Conservation (phyloP, 495 filamentous ascomycete species). For the Chaetomidium leptoderma region DNA sequence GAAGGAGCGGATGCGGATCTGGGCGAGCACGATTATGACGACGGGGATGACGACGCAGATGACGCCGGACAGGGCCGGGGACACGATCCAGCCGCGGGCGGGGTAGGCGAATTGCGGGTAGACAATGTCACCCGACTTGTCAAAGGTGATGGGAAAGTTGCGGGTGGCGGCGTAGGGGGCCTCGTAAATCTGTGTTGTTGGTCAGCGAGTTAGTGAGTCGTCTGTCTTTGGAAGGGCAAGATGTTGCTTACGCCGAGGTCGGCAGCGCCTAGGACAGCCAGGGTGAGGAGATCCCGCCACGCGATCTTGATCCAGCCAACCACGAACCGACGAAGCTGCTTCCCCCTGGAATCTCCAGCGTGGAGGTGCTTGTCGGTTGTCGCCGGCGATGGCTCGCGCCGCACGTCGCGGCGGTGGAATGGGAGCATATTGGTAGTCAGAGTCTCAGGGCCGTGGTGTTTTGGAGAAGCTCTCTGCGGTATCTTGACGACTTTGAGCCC, state of each 20-base stretch:
- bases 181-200: conserved; percentile 47
- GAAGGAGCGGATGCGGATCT: conserved; percentile 59
- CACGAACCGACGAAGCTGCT: conserved; percentile 6
- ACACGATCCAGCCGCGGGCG: conserved; percentile 57
- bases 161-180: conserved; percentile 53
- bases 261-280: conserved; percentile 53
- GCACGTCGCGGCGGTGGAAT: conserved; percentile 9
- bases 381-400: neutral
- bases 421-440: conserved; percentile 13
- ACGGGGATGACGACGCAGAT: conserved; percentile 54
- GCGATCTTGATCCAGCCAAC: conserved; percentile 51
- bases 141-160: conserved; percentile 29
- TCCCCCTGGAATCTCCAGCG: too few relatives aligned
- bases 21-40: conserved; percentile 52
- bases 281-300: conserved; percentile 56
- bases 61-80: conserved; percentile 56
- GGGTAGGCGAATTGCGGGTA: conserved; percentile 61
- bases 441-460: too few relatives aligned
- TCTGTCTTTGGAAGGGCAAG: too few relatives aligned
- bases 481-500: too few relatives aligned
- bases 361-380: neutral
- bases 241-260: conserved; percentile 50
- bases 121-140: conserved; percentile 55
- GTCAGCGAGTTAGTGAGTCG: conserved; percentile 6
- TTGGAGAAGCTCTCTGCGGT: too few relatives aligned